phyloP scores from a whole-genome alignment of 805 yeast species.

The Metschnikowia kunwiensis region DNA sequence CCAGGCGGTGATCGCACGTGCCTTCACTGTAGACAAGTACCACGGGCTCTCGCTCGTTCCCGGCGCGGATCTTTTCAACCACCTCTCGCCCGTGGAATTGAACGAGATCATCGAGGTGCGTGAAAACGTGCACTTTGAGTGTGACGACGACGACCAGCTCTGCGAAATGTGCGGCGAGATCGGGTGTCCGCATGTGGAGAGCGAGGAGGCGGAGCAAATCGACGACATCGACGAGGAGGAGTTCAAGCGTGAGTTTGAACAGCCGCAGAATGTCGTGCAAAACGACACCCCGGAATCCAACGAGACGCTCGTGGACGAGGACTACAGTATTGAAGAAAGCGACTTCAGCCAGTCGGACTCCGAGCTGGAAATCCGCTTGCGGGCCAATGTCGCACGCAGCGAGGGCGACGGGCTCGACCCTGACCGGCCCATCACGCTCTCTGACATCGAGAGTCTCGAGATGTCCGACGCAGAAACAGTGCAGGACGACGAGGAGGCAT shows the following conservation, averaged over 20 bases:
- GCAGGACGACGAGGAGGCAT: slow-evolving; percentile 19
- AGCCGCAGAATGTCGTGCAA: not conserved
- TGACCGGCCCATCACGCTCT: slow-evolving; percentile 26
- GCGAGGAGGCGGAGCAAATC: slow-evolving; percentile 14
- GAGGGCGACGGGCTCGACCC: too few species aligned
- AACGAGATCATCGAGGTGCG: slow-evolving; percentile 17
- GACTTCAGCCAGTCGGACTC: slow-evolving; percentile 23
- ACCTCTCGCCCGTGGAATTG: slow-evolving; percentile 39
- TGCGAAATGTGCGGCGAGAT: slow-evolving; percentile 20
- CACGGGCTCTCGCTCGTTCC: slow-evolving; percentile 81
- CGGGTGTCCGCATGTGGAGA: slow-evolving; percentile 16
- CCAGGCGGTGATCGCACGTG: slow-evolving; percentile 68
- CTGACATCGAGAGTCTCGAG: slow-evolving; percentile 20
- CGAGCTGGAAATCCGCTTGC: slow-evolving; percentile 17
- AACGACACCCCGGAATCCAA: not conserved
- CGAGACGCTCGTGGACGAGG: slow-evolving; percentile 5
- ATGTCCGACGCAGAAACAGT: slow-evolving; percentile 23
- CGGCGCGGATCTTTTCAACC: slow-evolving; percentile 88
- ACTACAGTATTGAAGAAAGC: slow-evolving; percentile 9
- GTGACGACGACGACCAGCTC: slow-evolving; percentile 21
- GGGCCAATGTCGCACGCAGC: slow-evolving; percentile 19
- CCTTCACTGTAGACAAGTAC: slow-evolving; percentile 74
- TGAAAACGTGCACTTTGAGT: slow-evolving; percentile 49
- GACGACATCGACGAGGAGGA: slow-evolving; percentile 4
- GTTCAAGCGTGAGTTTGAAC: slow-evolving; percentile 2